Evolutionary conservation across 345 rosid species (phyloP).

Genomic region (Camelina hispida): DNA sequence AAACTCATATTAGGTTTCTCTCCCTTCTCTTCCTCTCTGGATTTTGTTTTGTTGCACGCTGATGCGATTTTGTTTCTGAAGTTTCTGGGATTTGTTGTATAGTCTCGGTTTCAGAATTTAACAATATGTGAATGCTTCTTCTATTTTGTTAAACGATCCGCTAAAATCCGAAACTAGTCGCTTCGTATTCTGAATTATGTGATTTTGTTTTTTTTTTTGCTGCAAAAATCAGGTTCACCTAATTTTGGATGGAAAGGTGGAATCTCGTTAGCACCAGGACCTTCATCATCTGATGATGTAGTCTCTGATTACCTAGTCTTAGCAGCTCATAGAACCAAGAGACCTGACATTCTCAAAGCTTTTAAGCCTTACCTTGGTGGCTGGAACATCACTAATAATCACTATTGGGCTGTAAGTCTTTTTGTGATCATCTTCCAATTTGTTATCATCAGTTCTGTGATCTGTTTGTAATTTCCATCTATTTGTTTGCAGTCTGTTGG

Average conservation of each 20-base stretch:
- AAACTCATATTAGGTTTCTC: slow-evolving; percentile 66
- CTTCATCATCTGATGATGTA: slow-evolving; percentile 46
- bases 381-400: slow-evolving; percentile 84
- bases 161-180: background rate
- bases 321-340: slow-evolving; percentile 78
- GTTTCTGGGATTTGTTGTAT: background rate
- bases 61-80: background rate
- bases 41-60: background rate
- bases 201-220: background rate
- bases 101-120: background rate
- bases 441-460: background rate
- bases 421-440: background rate
- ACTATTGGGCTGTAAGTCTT: slow-evolving; percentile 92
- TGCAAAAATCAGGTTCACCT: slow-evolving; percentile 49
- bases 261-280: slow-evolving; percentile 64
- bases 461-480: slow-evolving; percentile 18
- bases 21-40: background rate
- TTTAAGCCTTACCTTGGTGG: slow-evolving; percentile 77
- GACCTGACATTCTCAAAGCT: slow-evolving; percentile 80
- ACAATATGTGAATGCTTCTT: slow-evolving; percentile 15
- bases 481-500: slow-evolving; percentile 80
- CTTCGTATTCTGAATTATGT: slow-evolving; percentile 12
- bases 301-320: slow-evolving; percentile 56
- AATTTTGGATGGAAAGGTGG: slow-evolving; percentile 70
- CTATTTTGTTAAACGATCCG: background rate